Conservation (phyloP, 2,329 filamentous ascomycete species). For the Aspergillus sp. region DNA sequence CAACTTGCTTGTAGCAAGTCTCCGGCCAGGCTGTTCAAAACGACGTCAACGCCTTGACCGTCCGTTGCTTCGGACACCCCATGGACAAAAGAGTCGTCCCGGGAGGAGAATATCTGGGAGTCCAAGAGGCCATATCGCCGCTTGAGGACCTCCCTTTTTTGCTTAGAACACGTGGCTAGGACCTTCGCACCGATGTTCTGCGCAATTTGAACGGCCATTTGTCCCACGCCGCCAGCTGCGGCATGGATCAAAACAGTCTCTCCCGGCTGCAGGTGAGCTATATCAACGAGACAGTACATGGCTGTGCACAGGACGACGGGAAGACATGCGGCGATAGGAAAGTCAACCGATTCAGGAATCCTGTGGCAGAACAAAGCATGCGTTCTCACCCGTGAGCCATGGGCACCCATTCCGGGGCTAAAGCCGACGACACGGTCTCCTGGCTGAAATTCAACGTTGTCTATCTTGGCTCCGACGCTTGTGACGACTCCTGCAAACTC, state of each 20-base stretch:
- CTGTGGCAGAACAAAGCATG: conserved; percentile 2
- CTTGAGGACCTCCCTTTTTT: neutral
- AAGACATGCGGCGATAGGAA: neutral
- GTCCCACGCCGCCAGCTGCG: conserved; percentile 1
- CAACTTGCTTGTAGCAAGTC: conserved; percentile 10
- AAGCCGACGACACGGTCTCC: conserved; percentile 2
- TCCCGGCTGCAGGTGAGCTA: conserved; percentile 1
- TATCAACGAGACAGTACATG: conserved; percentile 1
- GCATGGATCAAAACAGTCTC: conserved; percentile 5
- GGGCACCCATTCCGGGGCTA: conserved; percentile 1
- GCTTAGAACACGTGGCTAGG: conserved; percentile 1
- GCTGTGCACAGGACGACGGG: neutral
- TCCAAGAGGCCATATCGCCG: neutral
- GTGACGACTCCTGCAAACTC: conserved; percentile 2
- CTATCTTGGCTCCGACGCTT: neutral
- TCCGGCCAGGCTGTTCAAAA: conserved; percentile 12
- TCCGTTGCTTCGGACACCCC: conserved; percentile 2
- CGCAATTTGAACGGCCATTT: conserved; percentile 3
- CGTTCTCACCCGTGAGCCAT: conserved; percentile 2
- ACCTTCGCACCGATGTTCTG: conserved; percentile 2
- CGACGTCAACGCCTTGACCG: conserved; percentile 11
- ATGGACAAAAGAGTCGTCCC: neutral
- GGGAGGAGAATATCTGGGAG: neutral
- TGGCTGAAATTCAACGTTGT: neutral
- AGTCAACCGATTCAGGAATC: neutral